These are phyloP conservation scores for Suillus discolor DNA, from an alignment of 768 basidiomycete genomes.

Conservation along the genomic window DNA sequence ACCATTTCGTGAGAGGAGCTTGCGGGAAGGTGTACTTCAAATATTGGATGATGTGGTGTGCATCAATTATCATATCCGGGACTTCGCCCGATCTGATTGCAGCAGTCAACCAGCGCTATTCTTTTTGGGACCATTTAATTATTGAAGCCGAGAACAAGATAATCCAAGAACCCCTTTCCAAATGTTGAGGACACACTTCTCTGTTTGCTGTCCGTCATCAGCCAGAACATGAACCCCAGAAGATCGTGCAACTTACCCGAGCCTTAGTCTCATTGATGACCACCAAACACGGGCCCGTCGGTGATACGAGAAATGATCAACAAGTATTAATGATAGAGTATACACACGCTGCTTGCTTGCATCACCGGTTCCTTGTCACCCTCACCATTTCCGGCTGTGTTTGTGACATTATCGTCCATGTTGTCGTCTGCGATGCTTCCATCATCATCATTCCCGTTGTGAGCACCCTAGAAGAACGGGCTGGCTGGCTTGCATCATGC, in stretches of 20 bases:
- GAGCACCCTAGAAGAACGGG: neutral
- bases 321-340: neutral
- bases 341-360: neutral
- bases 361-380: no score
- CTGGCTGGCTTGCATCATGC: no score
- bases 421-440: neutral
- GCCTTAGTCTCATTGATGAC: neutral
- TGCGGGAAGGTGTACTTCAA: neutral
- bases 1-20: neutral
- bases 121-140: neutral
- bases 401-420: neutral
- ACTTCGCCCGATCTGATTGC: neutral
- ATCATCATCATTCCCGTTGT: neutral
- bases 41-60: neutral
- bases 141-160: neutral
- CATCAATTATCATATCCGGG: neutral
- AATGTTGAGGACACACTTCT: neutral
- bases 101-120: neutral
- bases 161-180: neutral
- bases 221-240: neutral
- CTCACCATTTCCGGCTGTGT: neutral
- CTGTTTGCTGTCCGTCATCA: neutral
- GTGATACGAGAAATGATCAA: neutral
- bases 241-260: neutral
- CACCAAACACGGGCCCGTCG: neutral